Evolutionary conservation across 2,329 filamentous ascomycete genomes (phyloP), one percentile per base, ranked within the genome.

Genomic region (Stachybotrys chlorohalonatus): DNA sequence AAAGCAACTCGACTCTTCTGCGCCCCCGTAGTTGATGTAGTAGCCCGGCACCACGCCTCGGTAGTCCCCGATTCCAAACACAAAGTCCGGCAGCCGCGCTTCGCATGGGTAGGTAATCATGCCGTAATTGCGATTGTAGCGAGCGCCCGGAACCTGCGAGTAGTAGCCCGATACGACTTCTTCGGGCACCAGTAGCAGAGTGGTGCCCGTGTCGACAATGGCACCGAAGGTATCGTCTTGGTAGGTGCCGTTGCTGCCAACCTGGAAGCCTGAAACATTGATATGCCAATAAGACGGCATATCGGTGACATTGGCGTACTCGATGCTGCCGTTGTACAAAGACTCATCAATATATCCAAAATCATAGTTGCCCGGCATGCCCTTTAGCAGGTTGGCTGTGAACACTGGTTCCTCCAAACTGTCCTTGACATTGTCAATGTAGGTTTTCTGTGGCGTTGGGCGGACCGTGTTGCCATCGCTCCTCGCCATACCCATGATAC

Each of bases 201-300:
- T 85, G 54, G 86, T 89, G 53, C 86, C 86, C 2, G 86, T 89
- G 71, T 89, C 86, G 63, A 83, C 82, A 66, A 89, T 87, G 60
- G 76, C 78, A 0, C 73, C 72, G 30, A 74, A 73, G 6, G 80
- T 57, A 16, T 63, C 52, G 6, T 55, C 49, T 11, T 56, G 51
- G 54, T 60, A 66, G 0, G 49, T 32, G 4, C 55, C 17, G 13
- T 54, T 53, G 0, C 36, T 49, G 42, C 81, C 84, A 53, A 86
- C 64, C 46, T 71, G 71, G 69, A 83, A 86, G 17, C 78, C 81
- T 30, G 73, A 72, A 11, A 80, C 72, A 17, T 72, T 77, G 66
- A 88, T 80, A 55, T 77, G 70, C 85, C 85, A 89, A 73, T 80
- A 86, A 5, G 83, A 81, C 24, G 81, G 70, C 49, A 67, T 66